Evolutionary conservation across 1,284 basidiomycete species (phyloP).

Genomic region (Melampsora larici-populina): DNA sequence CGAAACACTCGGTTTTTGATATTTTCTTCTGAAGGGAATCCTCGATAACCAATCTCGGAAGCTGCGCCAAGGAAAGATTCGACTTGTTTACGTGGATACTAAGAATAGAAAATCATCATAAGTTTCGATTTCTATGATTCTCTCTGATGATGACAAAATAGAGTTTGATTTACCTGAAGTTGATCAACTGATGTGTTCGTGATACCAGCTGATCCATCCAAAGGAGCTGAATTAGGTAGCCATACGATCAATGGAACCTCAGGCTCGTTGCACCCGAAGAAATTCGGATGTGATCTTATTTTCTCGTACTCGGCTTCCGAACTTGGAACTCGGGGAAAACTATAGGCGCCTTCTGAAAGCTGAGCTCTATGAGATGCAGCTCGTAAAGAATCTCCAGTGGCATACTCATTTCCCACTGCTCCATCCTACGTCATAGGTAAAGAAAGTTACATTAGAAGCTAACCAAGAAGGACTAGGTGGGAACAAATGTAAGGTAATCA

Average conservation of each 20-base stretch:
- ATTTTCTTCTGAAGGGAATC: slow-evolving; percentile 2
- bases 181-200: slow-evolving; percentile 31
- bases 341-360: background rate
- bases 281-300: slow-evolving; percentile 25
- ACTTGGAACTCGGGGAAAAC: slow-evolving; percentile 19
- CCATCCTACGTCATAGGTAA: slow-evolving; percentile 6
- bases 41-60: slow-evolving; percentile 30
- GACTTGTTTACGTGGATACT: slow-evolving; percentile 15
- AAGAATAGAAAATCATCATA: no score
- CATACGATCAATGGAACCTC: slow-evolving; percentile 20
- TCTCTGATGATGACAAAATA: no score
- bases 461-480: no score
- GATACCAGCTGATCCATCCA: slow-evolving; percentile 14
- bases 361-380: slow-evolving; percentile 13
- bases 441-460: background rate
- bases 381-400: slow-evolving; percentile 23
- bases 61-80: slow-evolving; percentile 12
- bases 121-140: no score
- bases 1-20: slow-evolving; percentile 1
- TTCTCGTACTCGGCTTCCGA: background rate
- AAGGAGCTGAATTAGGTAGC: slow-evolving; percentile 25
- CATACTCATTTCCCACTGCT: background rate
- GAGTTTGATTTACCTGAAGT: no score
- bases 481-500: no score
- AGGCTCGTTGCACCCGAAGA: slow-evolving; percentile 34